phyloP scores from a whole-genome alignment of 352 stramenopile genomes.

The Pythium pyrilobum region DNA sequence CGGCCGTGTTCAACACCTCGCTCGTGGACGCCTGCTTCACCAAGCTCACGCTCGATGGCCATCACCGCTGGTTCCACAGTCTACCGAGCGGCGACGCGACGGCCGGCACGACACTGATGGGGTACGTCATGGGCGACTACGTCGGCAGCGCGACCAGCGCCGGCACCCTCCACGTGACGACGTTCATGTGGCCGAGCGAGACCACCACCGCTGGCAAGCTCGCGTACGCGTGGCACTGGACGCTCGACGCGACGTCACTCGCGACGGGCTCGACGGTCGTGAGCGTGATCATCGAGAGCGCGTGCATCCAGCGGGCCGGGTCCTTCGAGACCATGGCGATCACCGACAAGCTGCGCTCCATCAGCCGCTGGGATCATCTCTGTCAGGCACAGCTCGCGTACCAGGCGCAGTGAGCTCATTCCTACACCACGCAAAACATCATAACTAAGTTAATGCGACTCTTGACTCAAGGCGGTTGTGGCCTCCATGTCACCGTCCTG shows the following conservation, averaged over 20 bases:
- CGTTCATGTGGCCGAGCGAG: not conserved
- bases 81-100: not conserved
- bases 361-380: not conserved
- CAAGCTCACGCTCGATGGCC: not conserved
- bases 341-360: not conserved
- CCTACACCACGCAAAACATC: too few relatives aligned
- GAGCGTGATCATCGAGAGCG: not conserved
- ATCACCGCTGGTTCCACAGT: not conserved
- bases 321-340: not conserved
- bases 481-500: too few relatives aligned
- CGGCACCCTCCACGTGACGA: not conserved
- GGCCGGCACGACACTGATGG: not conserved
- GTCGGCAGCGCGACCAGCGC: not conserved
- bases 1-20: not conserved
- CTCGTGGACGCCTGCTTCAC: not conserved
- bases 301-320: not conserved
- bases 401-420: too few relatives aligned
- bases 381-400: not conserved
- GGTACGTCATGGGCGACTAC: constrained; percentile 4
- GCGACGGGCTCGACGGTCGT: not conserved
- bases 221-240: not conserved
- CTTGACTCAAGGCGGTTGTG: too few relatives aligned
- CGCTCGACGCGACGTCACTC: not conserved
- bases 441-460: too few relatives aligned
- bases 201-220: too few relatives aligned